A percentile compares a stretch with the other conserved stretches of the same genome.
phyloP scores from a whole-genome alignment of 352 stramenopile genomes.

The Blastocystis sp. region DNA sequence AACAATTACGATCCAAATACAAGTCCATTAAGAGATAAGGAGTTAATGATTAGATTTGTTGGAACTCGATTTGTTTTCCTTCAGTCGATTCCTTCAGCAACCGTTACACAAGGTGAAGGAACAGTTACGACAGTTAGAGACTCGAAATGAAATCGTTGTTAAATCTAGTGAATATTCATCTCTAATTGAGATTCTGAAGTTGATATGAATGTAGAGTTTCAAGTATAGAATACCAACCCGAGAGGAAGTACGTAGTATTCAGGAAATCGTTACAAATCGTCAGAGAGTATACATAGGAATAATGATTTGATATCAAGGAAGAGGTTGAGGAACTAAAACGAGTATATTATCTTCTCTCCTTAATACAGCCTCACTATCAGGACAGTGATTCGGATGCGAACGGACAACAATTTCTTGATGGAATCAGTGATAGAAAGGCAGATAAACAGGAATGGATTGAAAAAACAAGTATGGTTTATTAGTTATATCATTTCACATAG shows the following conservation, averaged over 20 bases:
- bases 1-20: conserved; percentile 35
- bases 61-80: conserved; percentile 16
- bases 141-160: conserved; percentile 3
- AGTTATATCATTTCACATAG: neutral
- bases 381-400: neutral
- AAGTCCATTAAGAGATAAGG: neutral
- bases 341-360: conserved; percentile 5
- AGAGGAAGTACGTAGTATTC: neutral
- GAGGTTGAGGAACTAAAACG: conserved; percentile 44
- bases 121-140: conserved; percentile 26
- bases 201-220: neutral
- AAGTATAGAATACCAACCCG: neutral
- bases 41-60: neutral
- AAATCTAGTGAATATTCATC: conserved; percentile 12
- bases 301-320: neutral
- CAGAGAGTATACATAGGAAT: neutral
- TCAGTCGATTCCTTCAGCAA: neutral
- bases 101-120: neutral
- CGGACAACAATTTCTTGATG: neutral
- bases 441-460: neutral
- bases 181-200: conserved; percentile 21
- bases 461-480: neutral
- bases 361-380: neutral
- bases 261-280: neutral
- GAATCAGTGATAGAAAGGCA: neutral